Percentiles rank a stretch among this genome's conserved stretches.
These are phyloP conservation scores for Amphicarpaea edgeworthii DNA, from an alignment of 306 rosid genomes.

Conservation along the genomic window DNA sequence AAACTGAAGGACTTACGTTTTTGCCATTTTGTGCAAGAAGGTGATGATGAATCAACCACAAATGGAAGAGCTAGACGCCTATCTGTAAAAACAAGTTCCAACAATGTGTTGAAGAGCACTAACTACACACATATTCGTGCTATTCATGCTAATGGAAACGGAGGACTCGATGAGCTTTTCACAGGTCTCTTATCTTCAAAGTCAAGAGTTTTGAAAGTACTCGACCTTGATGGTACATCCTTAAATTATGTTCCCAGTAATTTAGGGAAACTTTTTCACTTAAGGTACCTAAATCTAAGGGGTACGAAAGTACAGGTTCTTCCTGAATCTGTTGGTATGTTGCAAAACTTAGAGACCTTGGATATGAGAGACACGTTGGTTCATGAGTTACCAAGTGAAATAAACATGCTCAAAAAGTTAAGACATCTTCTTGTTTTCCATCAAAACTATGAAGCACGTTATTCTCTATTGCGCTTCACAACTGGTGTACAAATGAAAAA, in stretches of 20 bases:
- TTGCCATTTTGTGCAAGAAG: constrained; percentile 13
- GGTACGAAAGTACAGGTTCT: neutral
- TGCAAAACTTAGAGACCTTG: constrained; percentile 2
- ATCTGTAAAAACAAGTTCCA: neutral
- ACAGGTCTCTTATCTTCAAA: neutral
- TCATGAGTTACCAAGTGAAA: neutral
- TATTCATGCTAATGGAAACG: neutral
- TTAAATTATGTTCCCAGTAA: neutral
- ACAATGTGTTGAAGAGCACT: neutral
- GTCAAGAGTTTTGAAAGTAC: neutral
- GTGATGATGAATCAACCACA: neutral
- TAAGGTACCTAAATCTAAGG: neutral
- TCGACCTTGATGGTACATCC: neutral
- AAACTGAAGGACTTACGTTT: constrained; percentile 17
- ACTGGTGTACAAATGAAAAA: neutral
- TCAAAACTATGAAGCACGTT: neutral
- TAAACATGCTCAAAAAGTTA: constrained; percentile 7
- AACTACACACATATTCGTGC: neutral
- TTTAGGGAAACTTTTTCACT: neutral
- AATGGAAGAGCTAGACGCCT: neutral
- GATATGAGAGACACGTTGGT: neutral
- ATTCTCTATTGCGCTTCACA: neutral
- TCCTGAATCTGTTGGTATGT: neutral
- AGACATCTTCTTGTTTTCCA: constrained; percentile 2
- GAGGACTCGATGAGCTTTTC: neutral